These are phyloP conservation scores for Spatholobus suberectus DNA, from an alignment of 306 rosid species.

Conservation along the genomic window DNA sequence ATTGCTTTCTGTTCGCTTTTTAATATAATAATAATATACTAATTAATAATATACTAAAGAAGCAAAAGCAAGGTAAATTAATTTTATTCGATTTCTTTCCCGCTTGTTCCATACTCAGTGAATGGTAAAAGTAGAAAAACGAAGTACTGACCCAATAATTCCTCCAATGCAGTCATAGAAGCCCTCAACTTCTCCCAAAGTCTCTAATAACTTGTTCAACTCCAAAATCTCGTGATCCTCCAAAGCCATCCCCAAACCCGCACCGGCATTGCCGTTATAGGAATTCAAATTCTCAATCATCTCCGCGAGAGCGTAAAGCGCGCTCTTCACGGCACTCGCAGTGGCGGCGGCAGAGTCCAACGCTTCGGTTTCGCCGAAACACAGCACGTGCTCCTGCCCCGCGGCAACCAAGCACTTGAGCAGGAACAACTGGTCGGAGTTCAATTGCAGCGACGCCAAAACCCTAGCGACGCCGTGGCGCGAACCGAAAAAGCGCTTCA, in stretches of 20 bases:
- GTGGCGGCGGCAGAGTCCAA: slow-evolving; percentile 28
- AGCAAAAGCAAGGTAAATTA: neutral
- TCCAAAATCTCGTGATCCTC: slow-evolving; percentile 60
- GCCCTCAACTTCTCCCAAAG: slow-evolving; percentile 69
- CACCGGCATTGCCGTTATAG: slow-evolving; percentile 38
- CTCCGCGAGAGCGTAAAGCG: slow-evolving; percentile 69
- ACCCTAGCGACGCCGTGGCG: slow-evolving; percentile 44
- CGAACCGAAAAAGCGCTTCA: slow-evolving; percentile 63
- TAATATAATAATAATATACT: neutral
- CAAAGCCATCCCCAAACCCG: slow-evolving; percentile 48
- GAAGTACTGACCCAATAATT: slow-evolving; percentile 77
- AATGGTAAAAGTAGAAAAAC: slow-evolving; percentile 4
- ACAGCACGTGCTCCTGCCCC: slow-evolving; percentile 81
- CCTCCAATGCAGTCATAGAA: slow-evolving; percentile 98
- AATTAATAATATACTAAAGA: neutral
- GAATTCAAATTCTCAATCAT: slow-evolving; percentile 79
- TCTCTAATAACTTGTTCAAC: slow-evolving; percentile 67
- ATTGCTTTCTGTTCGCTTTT: neutral
- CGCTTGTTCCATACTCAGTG: neutral
- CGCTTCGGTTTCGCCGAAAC: slow-evolving; percentile 45
- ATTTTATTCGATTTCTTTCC: neutral
- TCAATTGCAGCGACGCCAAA: slow-evolving; percentile 50
- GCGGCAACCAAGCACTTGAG: slow-evolving; percentile 85
- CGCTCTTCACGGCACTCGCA: slow-evolving; percentile 65
- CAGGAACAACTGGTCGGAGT: slow-evolving; percentile 51